Evolutionary conservation across 2,329 filamentous ascomycete genomes (phyloP).

Genomic region (Fonsecaea nubica): DNA sequence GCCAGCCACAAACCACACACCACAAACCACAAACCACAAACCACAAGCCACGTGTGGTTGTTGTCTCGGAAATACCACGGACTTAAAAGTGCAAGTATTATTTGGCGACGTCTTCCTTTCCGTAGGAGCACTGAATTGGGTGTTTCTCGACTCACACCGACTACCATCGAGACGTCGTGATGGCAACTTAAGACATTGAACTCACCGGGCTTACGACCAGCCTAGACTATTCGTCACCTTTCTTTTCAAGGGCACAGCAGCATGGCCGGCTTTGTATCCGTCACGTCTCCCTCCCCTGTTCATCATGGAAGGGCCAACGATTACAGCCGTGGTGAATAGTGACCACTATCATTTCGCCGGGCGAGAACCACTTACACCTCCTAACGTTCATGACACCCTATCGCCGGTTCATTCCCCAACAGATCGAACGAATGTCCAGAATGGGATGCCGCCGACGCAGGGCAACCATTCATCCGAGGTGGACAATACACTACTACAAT

Average conservation of each 20-base stretch:
- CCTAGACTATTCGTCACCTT: not conserved
- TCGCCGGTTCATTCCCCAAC: not conserved
- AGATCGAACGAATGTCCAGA: not conserved
- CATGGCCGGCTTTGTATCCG: conserved; percentile 9
- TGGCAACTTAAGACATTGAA: not conserved
- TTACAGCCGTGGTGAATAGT: conserved; percentile 14
- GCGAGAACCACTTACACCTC: conserved; percentile 18
- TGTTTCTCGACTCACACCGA: not conserved
- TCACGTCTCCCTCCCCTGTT: conserved; percentile 4
- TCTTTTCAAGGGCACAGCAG: not conserved
- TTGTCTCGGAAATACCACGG: not conserved
- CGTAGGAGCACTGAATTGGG: not conserved
- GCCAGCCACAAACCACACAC: too few relatives aligned
- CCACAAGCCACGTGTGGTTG: not conserved
- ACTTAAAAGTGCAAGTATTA: not conserved
- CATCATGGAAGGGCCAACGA: conserved; percentile 24
- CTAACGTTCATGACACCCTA: conserved; percentile 12
- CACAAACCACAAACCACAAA: too few relatives aligned
- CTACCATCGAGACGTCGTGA: not conserved
- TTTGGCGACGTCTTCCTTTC: not conserved
- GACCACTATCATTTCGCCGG: conserved; percentile 14
- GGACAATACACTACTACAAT: not conserved
- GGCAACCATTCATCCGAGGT: conserved; percentile 25
- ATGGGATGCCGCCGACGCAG: not conserved
- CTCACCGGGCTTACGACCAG: not conserved